Evolutionary conservation across 2,329 filamentous ascomycete species (phyloP), one percentile per base, ranked within the genome.

Genomic region (Microdochium bolleyi): DNA sequence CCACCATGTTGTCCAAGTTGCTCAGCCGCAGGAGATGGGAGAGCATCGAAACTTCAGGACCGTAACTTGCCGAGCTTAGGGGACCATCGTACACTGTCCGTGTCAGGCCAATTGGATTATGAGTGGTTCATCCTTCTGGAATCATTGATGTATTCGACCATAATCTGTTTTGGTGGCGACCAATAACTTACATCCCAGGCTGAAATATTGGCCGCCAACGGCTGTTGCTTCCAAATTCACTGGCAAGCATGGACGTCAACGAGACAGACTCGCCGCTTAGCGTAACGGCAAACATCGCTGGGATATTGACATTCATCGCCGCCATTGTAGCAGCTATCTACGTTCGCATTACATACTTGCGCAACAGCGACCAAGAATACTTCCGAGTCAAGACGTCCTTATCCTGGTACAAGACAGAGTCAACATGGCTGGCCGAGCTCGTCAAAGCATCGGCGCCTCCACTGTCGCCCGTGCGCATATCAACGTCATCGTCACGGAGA

Each of bases 371-470:
- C 53, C 64, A 67, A 10, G 74, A 77, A 60, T 76, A 74, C 53
- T 73, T 76, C 55, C 69, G 68, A 34, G 71, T 76, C 53, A 76
- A 77, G 55, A 67, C 70, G 2, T 71, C 69, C 3, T 63, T 77
- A 7, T 71, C 66, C 8, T 77, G 74, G 73, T 77, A 71, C 61
- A 77, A 77, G 59, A 77, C 72, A 0, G 74, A 77, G 60, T 73
- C 70, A 2, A 63, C 67, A 5, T 77, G 71, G 70, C 67, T 78
- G 14, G 61, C 68, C 2, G 70, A 75, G 51, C 68, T 77, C 1
- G 61, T 75, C 30, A 60, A 60, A 19, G 65, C 61, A 24, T 58
- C 57, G 5, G 59, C 56, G 24, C 41, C 41, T 7, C 41, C 19
- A 24, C 60, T 65, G 49, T 59, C 61, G 16, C 56, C 58, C 2